Evolutionary conservation across 2,329 filamentous ascomycete genomes (phyloP), one percentile per base, ranked within the genome.

Genomic region (Arthrobotrys sinensis): DNA sequence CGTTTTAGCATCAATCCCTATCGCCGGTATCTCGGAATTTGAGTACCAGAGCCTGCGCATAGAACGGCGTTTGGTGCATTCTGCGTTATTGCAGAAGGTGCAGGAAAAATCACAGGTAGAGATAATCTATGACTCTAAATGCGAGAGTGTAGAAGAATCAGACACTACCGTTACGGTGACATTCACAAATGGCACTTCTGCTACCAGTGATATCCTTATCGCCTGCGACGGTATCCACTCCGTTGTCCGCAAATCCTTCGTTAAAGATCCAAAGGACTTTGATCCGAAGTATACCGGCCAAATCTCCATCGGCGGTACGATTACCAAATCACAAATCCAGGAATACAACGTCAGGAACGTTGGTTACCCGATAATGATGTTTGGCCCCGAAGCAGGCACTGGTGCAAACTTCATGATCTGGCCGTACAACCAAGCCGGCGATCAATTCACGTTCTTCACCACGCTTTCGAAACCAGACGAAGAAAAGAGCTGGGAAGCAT

Each of bases 21-120:
- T 90, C 72, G 88, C 88, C 2, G 82, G 84, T 2, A 80, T 84
- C 5, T 80, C 84, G 2, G 84, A 85, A 45, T 89, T 89, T 68
- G 87, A 87, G 0, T 90, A 89, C 80, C 80, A 85, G 32, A 73
- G 66, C 34, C 52, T 84, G 36, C 80, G 84, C 4, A 80, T 83
- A 7, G 66, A 80, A 67, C 81, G 84, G 28, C 78, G 82, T 28
- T 69, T 80, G 1, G 60, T 84, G 11, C 81, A 83, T 24, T 79
- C 79, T 38, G 76, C 78, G 0, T 67, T 84, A 53, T 40, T 83
- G 10, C 16, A 48, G 10, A 80, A 80, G 32, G 76, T 79, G 4
- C 36, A 75, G 19, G 78, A 62, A 28, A 16, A 76, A 14, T 28
- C 48, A 0, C 75, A 73, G 3, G 72, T 82, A 4, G 32, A 70